Conservation (phyloP, 2,329 filamentous ascomycete species). For the Ophiocordyceps polyrhachis-furcata region DNA sequence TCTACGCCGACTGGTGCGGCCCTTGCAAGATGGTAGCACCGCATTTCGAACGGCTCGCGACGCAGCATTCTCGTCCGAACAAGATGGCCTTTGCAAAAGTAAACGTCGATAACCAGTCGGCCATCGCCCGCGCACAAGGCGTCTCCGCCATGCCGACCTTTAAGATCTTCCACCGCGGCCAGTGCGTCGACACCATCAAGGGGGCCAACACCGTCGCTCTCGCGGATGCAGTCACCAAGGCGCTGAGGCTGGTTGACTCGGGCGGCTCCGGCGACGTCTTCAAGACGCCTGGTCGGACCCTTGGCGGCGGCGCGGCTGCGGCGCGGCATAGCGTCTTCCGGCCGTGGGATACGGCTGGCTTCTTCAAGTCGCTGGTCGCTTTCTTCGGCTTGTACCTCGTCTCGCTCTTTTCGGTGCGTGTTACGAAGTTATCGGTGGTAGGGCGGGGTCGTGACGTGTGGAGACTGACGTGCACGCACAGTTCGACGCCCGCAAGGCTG, state of each 20-base stretch:
- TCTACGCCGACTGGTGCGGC: conserved; percentile 90
- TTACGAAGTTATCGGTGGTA: background rate
- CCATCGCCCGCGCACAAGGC: conserved; percentile 58
- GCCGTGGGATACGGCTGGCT: conserved; percentile 11
- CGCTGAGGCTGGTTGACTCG: conserved; percentile 31
- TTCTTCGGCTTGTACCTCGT: conserved; percentile 43
- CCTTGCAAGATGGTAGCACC: conserved; percentile 88
- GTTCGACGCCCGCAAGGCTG: conserved; percentile 43
- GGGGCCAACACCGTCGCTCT: conserved; percentile 68
- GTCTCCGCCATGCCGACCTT: conserved; percentile 90
- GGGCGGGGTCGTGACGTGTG: no score
- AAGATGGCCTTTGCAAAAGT: conserved; percentile 83
- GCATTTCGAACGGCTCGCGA: conserved; percentile 67
- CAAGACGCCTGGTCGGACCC: conserved; percentile 34
- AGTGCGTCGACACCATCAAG: conserved; percentile 54
- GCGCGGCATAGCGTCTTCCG: conserved; percentile 5
- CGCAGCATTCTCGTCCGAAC: conserved; percentile 61
- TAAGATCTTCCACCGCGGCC: conserved; percentile 65
- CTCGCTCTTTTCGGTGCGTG: conserved; percentile 41
- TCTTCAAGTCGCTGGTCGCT: conserved; percentile 30
- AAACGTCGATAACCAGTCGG: conserved; percentile 68
- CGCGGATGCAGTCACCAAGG: conserved; percentile 56
- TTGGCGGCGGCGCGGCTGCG: conserved; percentile 27
- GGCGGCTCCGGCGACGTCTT: conserved; percentile 27
- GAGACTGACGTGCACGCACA: conserved; percentile 10